phyloP scores from a whole-genome alignment of 2,329 filamentous ascomycete genomes.

The Trichoderma gracile region DNA sequence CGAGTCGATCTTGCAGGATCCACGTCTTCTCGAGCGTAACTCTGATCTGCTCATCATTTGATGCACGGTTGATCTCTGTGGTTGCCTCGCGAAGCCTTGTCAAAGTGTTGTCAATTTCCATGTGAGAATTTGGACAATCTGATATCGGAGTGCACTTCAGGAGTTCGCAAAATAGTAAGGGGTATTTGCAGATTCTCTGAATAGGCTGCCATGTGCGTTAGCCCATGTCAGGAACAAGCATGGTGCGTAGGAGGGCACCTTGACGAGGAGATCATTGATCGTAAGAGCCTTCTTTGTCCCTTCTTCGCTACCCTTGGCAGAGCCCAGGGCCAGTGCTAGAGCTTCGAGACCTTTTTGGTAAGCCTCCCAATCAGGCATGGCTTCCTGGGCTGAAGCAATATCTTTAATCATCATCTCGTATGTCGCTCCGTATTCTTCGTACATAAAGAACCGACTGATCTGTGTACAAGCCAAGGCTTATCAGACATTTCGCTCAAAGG shows the following conservation, averaged over 20 bases:
- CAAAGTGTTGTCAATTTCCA: constrained; percentile 73
- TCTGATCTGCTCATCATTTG: constrained; percentile 70
- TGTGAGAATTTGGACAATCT: constrained; percentile 82
- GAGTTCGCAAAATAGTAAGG: constrained; percentile 80
- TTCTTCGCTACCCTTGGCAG: constrained; percentile 63
- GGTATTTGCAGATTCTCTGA: constrained; percentile 89
- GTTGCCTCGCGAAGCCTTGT: constrained; percentile 73
- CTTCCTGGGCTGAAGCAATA: constrained; percentile 66
- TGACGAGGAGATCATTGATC: constrained; percentile 84
- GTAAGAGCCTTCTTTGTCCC: constrained; percentile 74
- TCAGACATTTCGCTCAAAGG: not conserved
- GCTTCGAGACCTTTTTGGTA: constrained; percentile 86
- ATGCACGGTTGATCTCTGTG: constrained; percentile 79
- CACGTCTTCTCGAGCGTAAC: constrained; percentile 77
- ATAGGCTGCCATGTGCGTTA: constrained; percentile 65
- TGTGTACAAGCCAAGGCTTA: constrained; percentile 39
- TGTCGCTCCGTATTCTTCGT: constrained; percentile 89
- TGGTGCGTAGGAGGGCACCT: constrained; percentile 54
- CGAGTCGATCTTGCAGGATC: constrained; percentile 77
- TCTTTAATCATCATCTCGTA: constrained; percentile 85
- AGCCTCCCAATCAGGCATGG: constrained; percentile 70
- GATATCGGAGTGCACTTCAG: constrained; percentile 78
- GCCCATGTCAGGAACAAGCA: not conserved
- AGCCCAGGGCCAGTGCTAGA: constrained; percentile 71
- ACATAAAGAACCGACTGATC: constrained; percentile 80